Base-by-base conservation (phyloP, 768 basidiomycete species). In the Tylopilus sp. region DNA sequence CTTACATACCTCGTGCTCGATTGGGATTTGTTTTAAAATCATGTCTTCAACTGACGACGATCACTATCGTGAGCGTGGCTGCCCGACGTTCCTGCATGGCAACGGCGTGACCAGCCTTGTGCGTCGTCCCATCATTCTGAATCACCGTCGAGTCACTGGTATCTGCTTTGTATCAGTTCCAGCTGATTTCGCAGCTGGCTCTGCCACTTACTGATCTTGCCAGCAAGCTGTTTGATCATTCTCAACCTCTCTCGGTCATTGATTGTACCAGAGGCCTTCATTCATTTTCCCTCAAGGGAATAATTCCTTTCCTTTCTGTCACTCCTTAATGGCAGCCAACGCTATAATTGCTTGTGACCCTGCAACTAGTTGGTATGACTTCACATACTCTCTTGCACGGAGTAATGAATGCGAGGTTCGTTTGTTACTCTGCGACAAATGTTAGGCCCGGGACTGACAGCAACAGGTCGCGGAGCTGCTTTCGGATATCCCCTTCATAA, bases 401-500 rank as follows among this genome's bases (percentile, higher is more conserved):
- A 77, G 72, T 53, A 65, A 69, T 54, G 70, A 78, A 61, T 69
- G 67, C 54, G 73, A 76, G 59, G 82, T 82, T 42, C 50, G 80
- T 73, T 7, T 22, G 60, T 45, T 37, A 10, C 19, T 52, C 24
- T 22, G 31, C 37, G n/a, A n/a, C n/a, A n/a, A n/a, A n/a, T n/a
- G 14, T 29, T n/a, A n/a, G 48, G 44, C 19, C 30, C 12, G 5
- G 24, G 13, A 48, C 57, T 61, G 36, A 59, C 45, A 26, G 52
- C 28, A 58, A 19, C 48, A 87, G 84, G 69, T 86, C 37, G 78
- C 81, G 53, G 69, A 74, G 57, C 63, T 87, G 37, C 72, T 89
- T 41, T 72, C 79, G 17, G 84, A 86, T 56, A 81, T 89, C 49
- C 87, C 87, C 21, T 74, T 86, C 56, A 80, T 86, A 61, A 79